These are phyloP conservation scores for Trifolium dubium DNA, from an alignment of 306 rosid species.

Conservation along the genomic window DNA sequence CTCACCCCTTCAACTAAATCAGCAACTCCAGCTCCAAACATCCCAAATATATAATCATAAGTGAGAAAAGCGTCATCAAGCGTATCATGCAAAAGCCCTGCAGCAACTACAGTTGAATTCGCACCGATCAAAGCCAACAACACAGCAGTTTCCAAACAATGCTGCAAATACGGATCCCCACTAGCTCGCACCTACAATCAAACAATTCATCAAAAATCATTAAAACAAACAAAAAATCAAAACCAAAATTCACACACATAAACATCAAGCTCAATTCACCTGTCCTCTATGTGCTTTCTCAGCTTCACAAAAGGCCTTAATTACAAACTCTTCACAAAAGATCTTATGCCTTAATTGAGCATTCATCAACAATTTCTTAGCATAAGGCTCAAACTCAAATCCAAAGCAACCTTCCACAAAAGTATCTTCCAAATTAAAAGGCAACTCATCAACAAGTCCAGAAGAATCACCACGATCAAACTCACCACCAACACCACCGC, in stretches of 20 bases:
- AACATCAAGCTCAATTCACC: constrained; percentile 48
- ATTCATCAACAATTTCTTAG: constrained; percentile 69
- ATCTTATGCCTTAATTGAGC: constrained; percentile 87
- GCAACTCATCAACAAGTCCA: constrained; percentile 67
- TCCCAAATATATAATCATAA: constrained; percentile 66
- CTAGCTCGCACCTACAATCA: constrained; percentile 79
- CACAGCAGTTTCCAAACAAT: constrained; percentile 95
- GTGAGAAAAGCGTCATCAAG: constrained; percentile 84
- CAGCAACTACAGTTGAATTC: constrained; percentile 89
- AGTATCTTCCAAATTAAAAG: constrained; percentile 77
- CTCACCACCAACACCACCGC: constrained; percentile 47
- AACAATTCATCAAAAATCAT: constrained; percentile 34
- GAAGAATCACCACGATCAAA: constrained; percentile 37
- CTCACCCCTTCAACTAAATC: constrained; percentile 95
- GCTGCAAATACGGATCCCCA: constrained; percentile 94
- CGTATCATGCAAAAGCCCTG: constrained; percentile 96
- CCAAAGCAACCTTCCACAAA: constrained; percentile 54
- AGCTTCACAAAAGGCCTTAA: constrained; percentile 91
- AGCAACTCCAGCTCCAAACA: constrained; percentile 82
- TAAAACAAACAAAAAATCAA: constrained; percentile 18
- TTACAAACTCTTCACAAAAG: constrained; percentile 77
- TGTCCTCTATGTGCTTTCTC: constrained; percentile 97
- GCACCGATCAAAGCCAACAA: constrained; percentile 91
- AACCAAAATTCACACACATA: constrained; percentile 13
- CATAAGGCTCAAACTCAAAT: constrained; percentile 70